phyloP scores from a whole-genome alignment of 1,139 yeast species.

The Kurtzmaniella quercitrusa region DNA sequence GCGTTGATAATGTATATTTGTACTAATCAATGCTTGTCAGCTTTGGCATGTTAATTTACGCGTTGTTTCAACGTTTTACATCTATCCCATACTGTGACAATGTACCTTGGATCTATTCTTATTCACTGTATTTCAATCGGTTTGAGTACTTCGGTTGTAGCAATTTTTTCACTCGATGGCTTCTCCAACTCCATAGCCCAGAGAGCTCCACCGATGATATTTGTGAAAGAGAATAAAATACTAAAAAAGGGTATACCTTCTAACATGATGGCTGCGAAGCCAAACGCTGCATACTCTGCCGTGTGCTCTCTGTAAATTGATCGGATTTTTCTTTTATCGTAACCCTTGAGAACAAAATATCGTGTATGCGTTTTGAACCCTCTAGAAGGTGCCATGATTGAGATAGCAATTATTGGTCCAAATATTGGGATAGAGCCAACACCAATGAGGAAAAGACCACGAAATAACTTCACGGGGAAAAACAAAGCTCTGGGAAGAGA shows the following conservation, averaged over 20 bases:
- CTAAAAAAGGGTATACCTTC: conserved; percentile 62
- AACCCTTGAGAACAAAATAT: conserved; percentile 59
- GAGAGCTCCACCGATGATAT: conserved; percentile 66
- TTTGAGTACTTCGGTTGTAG: neutral
- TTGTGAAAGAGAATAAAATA: conserved; percentile 59
- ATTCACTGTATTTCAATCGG: neutral
- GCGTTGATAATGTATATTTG: conserved; percentile 73
- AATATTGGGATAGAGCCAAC: conserved; percentile 55
- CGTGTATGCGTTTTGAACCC: conserved; percentile 55
- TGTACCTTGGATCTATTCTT: too few species aligned
- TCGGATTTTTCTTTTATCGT: conserved; percentile 34
- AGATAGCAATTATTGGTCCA: conserved; percentile 55
- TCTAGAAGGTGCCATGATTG: conserved; percentile 55
- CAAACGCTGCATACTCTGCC: conserved; percentile 46
- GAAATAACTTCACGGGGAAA: conserved; percentile 22
- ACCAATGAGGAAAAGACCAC: conserved; percentile 25
- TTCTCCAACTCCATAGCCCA: conserved; percentile 50
- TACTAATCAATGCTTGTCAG: conserved; percentile 16
- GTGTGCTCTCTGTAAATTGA: conserved; percentile 23
- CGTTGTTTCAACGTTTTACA: neutral
- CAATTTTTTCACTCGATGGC: conserved; percentile 3
- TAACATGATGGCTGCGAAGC: conserved; percentile 52
- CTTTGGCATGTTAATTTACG: neutral
- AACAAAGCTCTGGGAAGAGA: conserved; percentile 21
- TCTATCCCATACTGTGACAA: too few species aligned